Percentiles rank a stretch among this genome's conserved stretches.
Conservation (phyloP, 805 yeast species). For the Citeromyces matritensis region DNA sequence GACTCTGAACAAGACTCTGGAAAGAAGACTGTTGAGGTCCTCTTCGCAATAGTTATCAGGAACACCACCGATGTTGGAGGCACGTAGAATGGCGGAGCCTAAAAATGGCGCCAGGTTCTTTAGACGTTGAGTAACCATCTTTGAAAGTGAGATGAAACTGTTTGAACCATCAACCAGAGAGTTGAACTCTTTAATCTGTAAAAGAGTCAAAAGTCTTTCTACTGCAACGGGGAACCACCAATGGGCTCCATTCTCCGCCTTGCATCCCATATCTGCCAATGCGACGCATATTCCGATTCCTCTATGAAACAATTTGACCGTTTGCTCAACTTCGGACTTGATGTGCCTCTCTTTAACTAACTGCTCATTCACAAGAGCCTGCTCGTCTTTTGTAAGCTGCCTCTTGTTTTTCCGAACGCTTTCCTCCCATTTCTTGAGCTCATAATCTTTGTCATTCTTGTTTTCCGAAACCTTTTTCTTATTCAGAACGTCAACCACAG, state of each 20-base stretch:
- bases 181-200: slow-evolving; percentile 12
- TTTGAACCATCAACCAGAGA: not conserved
- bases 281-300: slow-evolving; percentile 37
- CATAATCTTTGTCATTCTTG: slow-evolving; percentile 75
- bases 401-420: slow-evolving; percentile 42
- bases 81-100: slow-evolving; percentile 60
- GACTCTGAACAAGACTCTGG: slow-evolving; percentile 61
- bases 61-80: slow-evolving; percentile 27
- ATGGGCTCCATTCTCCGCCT: slow-evolving; percentile 48
- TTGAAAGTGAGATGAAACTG: slow-evolving; percentile 40
- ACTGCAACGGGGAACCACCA: slow-evolving; percentile 66
- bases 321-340: slow-evolving; percentile 26
- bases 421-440: slow-evolving; percentile 82
- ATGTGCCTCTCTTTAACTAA: slow-evolving; percentile 43
- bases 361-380: slow-evolving; percentile 43
- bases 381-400: slow-evolving; percentile 71
- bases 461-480: slow-evolving; percentile 29
- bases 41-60: slow-evolving; percentile 32
- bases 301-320: slow-evolving; percentile 24
- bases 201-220: slow-evolving; percentile 25
- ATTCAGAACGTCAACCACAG: slow-evolving; percentile 51
- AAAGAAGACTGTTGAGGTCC: slow-evolving; percentile 33
- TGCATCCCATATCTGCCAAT: slow-evolving; percentile 30
- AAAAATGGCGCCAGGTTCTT: slow-evolving; percentile 31
- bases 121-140: slow-evolving; percentile 32